A percentile compares a stretch with the other conserved stretches of the same genome.
phyloP scores from a whole-genome alignment of 1,284 basidiomycete species.

The Melampsora larici-populina region DNA sequence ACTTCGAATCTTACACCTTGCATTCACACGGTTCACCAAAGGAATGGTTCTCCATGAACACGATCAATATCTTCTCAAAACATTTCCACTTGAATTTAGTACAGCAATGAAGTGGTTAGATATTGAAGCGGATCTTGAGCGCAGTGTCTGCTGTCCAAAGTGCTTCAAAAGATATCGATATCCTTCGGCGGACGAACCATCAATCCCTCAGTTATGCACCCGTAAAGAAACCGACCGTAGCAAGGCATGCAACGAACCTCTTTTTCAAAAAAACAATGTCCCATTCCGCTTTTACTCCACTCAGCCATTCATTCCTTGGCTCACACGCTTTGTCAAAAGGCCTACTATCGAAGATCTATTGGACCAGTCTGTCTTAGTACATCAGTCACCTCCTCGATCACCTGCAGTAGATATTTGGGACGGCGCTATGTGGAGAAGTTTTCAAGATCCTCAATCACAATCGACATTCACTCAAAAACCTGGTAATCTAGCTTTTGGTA shows the following conservation, averaged over 20 bases:
- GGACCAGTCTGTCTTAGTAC: background rate
- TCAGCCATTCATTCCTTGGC: background rate
- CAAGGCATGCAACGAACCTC: background rate
- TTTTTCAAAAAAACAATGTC: background rate
- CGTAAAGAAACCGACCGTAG: conserved; percentile 1
- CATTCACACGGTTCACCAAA: background rate
- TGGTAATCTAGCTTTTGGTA: conserved; percentile 13
- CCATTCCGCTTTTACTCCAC: background rate
- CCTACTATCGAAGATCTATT: background rate
- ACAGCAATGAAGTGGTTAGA: conserved; percentile 1
- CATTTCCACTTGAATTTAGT: conserved; percentile 4
- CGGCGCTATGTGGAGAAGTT: conserved; percentile 4
- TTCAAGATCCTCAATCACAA: background rate
- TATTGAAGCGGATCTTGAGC: background rate
- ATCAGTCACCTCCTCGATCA: background rate
- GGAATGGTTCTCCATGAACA: background rate
- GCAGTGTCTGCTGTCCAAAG: background rate
- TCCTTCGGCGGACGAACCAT: background rate
- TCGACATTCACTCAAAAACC: background rate
- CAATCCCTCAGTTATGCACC: background rate
- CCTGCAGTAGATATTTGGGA: background rate
- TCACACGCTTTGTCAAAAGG: background rate
- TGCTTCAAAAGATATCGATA: conserved; percentile 4
- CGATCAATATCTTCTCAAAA: background rate
- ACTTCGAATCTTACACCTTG: background rate